Evolutionary conservation across 2,329 filamentous ascomycete species (phyloP).

Genomic region (Paracorniculantispora psalliotae): DNA sequence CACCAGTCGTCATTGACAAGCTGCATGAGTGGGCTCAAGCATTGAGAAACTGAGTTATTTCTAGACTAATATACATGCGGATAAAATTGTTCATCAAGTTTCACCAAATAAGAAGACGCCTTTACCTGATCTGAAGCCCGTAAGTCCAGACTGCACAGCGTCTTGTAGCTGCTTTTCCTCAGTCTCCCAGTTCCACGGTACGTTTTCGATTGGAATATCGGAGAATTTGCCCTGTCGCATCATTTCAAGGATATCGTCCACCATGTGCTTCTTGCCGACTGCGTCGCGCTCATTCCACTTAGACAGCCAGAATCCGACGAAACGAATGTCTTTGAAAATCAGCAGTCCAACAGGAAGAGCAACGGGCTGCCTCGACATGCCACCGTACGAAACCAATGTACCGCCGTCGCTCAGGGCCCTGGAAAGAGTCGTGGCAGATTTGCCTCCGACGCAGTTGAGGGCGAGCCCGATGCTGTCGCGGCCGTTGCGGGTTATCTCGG

Average conservation of each 20-base stretch:
- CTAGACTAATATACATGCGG: background rate
- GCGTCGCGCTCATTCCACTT: constrained; percentile 77
- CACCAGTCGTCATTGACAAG: constrained; percentile 90
- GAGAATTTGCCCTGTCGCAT: constrained; percentile 72
- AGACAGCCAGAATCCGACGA: constrained; percentile 93
- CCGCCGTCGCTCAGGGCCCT: constrained; percentile 65
- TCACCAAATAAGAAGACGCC: constrained; percentile 78
- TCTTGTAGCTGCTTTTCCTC: constrained; percentile 61
- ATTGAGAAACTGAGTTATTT: constrained; percentile 59
- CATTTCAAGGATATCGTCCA: constrained; percentile 77
- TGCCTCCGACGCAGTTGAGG: constrained; percentile 91
- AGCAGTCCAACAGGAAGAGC: constrained; percentile 74
- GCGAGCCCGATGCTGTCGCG: constrained; percentile 70
- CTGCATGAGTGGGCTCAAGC: constrained; percentile 92
- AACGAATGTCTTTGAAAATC: constrained; percentile 89
- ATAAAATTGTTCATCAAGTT: constrained; percentile 33
- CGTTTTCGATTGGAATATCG: constrained; percentile 76
- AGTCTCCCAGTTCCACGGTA: constrained; percentile 80
- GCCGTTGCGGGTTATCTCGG: constrained; percentile 64
- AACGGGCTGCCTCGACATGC: constrained; percentile 87
- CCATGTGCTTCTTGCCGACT: constrained; percentile 68
- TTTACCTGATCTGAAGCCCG: constrained; percentile 83
- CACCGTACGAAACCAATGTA: constrained; percentile 88
- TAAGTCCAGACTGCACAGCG: constrained; percentile 76
- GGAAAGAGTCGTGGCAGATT: constrained; percentile 72